Conservation (phyloP, 345 rosid genomes). For the Kernera saxatilis region DNA sequence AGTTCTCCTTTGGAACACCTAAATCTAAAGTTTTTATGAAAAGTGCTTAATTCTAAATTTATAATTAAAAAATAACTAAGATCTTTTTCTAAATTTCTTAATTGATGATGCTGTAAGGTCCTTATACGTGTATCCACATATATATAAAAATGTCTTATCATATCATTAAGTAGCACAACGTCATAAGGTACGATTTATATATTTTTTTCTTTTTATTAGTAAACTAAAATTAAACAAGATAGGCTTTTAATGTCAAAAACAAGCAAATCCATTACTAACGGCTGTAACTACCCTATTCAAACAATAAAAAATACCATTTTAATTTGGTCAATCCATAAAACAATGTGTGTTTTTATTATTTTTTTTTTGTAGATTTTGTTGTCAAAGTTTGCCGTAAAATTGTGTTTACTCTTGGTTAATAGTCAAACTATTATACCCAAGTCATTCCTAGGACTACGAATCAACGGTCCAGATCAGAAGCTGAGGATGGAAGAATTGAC, state of each 20-base stretch:
- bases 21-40: too few relatives aligned
- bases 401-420: not conserved
- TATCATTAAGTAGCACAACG: not conserved
- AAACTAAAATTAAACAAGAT: not conserved
- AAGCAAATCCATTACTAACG: not conserved
- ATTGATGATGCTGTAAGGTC: too few relatives aligned
- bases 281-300: not conserved
- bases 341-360: too few relatives aligned
- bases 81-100: too few relatives aligned
- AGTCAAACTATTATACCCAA: constrained; percentile 2
- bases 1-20: too few relatives aligned
- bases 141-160: not conserved
- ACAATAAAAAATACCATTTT: not conserved
- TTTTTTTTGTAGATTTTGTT: not conserved
- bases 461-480: constrained; percentile 1
- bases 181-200: not conserved
- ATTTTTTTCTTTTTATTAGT: not conserved
- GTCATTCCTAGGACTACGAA: not conserved
- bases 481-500: not conserved
- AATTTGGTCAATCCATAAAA: constrained; percentile 13
- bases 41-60: too few relatives aligned
- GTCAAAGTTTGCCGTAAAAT: not conserved
- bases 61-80: too few relatives aligned
- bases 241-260: not conserved
- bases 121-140: not conserved